phyloP scores from a whole-genome alignment of 805 yeast genomes.

The Lipomyces spencermartinsiae region DNA sequence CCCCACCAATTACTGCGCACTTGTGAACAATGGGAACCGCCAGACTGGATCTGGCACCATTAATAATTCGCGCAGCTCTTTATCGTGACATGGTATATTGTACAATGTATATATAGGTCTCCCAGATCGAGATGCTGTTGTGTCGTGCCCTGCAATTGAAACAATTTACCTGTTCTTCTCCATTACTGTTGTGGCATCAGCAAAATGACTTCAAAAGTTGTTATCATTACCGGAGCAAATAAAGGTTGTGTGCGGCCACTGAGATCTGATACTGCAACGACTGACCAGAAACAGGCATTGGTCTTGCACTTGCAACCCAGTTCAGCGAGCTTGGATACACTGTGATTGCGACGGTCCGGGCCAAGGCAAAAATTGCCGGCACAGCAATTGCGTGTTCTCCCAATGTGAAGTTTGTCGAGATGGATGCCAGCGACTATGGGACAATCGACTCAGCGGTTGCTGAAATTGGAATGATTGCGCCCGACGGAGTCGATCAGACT shows the following conservation, averaged over 20 bases:
- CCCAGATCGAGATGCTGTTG: no score
- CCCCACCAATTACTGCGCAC: no score
- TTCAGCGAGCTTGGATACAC: background rate
- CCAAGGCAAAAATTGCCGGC: background rate
- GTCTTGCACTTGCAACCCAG: conserved; percentile 3
- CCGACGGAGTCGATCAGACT: conserved; percentile 2
- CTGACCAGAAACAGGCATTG: background rate
- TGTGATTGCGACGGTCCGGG: conserved; percentile 10
- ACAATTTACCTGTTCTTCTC: no score
- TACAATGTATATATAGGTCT: no score
- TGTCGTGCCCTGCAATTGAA: no score
- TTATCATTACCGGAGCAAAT: conserved; percentile 2
- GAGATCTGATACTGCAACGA: background rate
- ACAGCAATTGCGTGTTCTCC: background rate
- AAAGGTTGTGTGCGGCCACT: background rate
- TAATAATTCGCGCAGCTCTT: no score
- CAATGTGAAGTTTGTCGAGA: conserved; percentile 8
- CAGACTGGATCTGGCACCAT: no score
- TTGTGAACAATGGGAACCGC: no score
- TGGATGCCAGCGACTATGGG: background rate
- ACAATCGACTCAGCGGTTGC: background rate
- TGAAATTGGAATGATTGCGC: background rate
- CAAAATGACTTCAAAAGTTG: conserved; percentile 2
- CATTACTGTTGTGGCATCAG: background rate
- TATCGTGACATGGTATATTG: no score